Evolutionary conservation across 2,329 filamentous ascomycete genomes (phyloP).

Genomic region (Aspergillus tamarii): DNA sequence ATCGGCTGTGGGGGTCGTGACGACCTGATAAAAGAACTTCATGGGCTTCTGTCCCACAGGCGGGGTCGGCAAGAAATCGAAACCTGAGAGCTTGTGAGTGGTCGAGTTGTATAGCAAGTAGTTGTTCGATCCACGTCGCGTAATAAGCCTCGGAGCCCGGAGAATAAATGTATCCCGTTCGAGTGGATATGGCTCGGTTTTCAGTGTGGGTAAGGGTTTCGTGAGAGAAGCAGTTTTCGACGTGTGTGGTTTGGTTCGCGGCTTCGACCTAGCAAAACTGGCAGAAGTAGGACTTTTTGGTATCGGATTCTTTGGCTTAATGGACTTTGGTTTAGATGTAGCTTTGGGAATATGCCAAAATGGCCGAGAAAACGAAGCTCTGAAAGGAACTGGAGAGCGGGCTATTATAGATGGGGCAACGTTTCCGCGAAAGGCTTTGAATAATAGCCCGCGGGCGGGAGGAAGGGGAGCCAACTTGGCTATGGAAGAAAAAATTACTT

Average conservation of each 20-base stretch:
- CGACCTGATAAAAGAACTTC: conserved; percentile 73
- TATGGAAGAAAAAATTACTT: conserved; percentile 4
- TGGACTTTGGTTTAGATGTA: background rate
- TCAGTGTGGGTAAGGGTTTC: background rate
- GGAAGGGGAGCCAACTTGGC: conserved; percentile 43
- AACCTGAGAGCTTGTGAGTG: conserved; percentile 17
- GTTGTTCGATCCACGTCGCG: conserved; percentile 9
- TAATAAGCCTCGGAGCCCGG: conserved; percentile 16
- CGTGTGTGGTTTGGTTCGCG: background rate
- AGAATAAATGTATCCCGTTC: conserved; percentile 17
- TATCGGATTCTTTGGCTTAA: background rate
- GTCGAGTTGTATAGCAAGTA: conserved; percentile 31
- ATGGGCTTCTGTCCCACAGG: conserved; percentile 52
- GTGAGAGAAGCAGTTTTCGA: background rate
- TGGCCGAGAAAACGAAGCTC: background rate
- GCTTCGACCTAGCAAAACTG: background rate
- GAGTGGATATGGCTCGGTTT: conserved; percentile 4
- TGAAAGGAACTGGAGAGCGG: conserved; percentile 14
- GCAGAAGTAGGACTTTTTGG: background rate
- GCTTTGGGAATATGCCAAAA: background rate
- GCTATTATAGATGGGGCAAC: conserved; percentile 12
- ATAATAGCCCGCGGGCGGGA: conserved; percentile 33
- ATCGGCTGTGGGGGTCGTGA: conserved; percentile 84
- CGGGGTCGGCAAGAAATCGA: conserved; percentile 12
- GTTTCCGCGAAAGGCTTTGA: conserved; percentile 31